Evolutionary conservation across 2,329 filamentous ascomycete genomes (phyloP), one percentile per base, ranked within the genome.

Genomic region (Decorospora gaudefroyi): DNA sequence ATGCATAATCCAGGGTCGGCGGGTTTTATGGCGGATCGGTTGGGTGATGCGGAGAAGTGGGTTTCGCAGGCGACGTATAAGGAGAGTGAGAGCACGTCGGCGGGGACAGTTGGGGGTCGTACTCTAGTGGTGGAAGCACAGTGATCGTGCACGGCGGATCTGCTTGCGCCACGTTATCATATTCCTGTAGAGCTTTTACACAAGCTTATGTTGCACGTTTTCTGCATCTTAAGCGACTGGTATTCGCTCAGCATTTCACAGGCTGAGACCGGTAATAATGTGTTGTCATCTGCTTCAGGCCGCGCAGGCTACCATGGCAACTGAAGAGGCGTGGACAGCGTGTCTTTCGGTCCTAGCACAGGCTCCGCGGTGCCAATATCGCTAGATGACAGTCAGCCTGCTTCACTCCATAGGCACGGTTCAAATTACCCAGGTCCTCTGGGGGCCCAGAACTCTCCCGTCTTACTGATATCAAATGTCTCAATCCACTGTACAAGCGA

Each of bases 381-480:
- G 46, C 81, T 83, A 72, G 12, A 48, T 39, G 46, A 57, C 45
- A 41, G 8, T 39, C 16, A 42, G 26, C 13, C 15, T 25, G 15
- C 5, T 27, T 12, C n/a, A n/a, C n/a, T n/a, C 32, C 16, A 17
- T 2, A 18, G 9, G 4, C 8, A 7, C 11, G 17, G 11, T 3
- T 9, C 11, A 10, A 7, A 4, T 27, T n/a, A 85, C 83, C 72
- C 65, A 44, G 85, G 78, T 54, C 86, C 86, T 53, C 85, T 74
- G 2, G 86, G 86, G 22, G 86, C 86, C 86, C 86, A 89, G 57
- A 81, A 88, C 69, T 87, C 74, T 6, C 86, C 86, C 4, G 83
- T 84, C 68, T 83, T 85, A 56, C 72, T 75, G 18, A 88, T 80
- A 59, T 84, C 81, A 48, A 89, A 81, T 8, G 71, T 73, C 23